Conservation (phyloP, 768 basidiomycete genomes). For the Mycena galericulata region DNA sequence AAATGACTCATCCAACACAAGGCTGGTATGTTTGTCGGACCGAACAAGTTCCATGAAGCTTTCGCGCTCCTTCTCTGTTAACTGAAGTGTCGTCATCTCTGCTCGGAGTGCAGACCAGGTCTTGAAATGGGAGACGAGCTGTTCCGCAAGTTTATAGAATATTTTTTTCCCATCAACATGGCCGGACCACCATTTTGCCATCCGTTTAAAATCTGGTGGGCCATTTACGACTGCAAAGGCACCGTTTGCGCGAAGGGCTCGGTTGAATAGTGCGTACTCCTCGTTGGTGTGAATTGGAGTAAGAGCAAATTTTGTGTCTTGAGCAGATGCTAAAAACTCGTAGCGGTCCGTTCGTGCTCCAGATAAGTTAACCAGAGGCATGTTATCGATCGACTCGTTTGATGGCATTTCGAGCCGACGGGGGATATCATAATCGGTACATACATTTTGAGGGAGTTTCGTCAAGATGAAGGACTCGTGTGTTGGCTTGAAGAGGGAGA, state of each 20-base stretch:
- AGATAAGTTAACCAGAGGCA: not conserved
- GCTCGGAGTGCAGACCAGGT: not conserved
- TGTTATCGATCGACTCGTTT: not conserved
- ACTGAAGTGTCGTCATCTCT: not conserved
- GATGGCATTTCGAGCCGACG: not conserved
- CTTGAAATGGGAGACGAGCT: not conserved
- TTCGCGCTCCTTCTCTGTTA: not conserved
- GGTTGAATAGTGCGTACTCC: conserved; percentile 6
- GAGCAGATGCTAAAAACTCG: not conserved
- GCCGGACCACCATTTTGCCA: conserved; percentile 10
- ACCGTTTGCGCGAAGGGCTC: not conserved
- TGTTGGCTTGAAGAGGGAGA: conserved; percentile 7
- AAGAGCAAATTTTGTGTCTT: conserved; percentile 10
- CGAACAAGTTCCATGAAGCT: conserved; percentile 6
- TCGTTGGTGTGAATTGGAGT: conserved; percentile 11
- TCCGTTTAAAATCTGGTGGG: not conserved
- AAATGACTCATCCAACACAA: conserved; percentile 13
- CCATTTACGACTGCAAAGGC: not conserved
- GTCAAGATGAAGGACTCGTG: conserved; percentile 4
- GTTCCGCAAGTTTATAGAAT: conserved; percentile 7
- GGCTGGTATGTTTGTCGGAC: conserved; percentile 1
- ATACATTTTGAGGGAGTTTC: not conserved
- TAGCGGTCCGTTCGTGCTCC: not conserved
- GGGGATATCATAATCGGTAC: not conserved
- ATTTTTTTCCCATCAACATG: conserved; percentile 1